Conservation (phyloP, 768 basidiomycete species). For the Boletus reticulatus region DNA sequence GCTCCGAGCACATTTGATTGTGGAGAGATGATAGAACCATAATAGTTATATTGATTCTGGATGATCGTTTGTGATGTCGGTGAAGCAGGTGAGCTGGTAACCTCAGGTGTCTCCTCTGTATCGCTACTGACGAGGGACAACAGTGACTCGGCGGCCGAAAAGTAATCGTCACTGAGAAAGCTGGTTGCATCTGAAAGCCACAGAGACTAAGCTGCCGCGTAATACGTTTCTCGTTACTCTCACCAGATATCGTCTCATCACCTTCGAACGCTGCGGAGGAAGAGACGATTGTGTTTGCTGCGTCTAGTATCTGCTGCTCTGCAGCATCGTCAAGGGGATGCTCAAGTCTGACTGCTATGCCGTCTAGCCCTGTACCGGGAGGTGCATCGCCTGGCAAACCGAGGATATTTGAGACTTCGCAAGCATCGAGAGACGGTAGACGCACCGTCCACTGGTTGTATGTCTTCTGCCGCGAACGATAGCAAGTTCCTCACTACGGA, state of each 20-base stretch:
- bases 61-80: neutral
- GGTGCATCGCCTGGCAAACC: neutral
- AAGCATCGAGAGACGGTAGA: neutral
- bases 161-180: neutral
- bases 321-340: slow-evolving; percentile 5
- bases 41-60: neutral
- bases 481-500: neutral
- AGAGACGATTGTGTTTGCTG: neutral
- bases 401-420: neutral
- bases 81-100: neutral
- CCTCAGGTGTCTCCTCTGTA: neutral
- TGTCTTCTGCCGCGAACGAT: neutral
- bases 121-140: neutral
- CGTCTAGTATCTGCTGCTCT: neutral
- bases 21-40: neutral
- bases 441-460: neutral
- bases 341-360: slow-evolving; percentile 7
- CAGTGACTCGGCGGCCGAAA: neutral
- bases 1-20: neutral
- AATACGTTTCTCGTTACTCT: neutral
- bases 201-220: neutral
- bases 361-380: neutral
- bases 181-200: neutral
- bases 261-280: neutral
- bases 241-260: slow-evolving; percentile 1